Evolutionary conservation across 1,284 basidiomycete genomes (phyloP).

Genomic region (Cryptococcus sp.): DNA sequence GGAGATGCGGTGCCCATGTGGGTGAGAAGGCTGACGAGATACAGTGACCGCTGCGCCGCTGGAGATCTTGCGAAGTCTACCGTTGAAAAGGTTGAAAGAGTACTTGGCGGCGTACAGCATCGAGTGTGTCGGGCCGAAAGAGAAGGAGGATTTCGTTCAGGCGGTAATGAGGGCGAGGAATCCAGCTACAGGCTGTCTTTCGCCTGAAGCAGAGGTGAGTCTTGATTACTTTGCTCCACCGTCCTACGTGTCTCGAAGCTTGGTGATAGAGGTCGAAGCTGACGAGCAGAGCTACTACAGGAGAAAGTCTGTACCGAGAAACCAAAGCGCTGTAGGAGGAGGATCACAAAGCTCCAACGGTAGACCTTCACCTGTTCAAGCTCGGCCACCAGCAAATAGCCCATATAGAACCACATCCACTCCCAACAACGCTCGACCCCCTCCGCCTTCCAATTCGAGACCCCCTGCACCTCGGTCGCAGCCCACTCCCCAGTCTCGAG

Average conservation of each 20-base stretch:
- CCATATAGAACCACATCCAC: constrained; percentile 5
- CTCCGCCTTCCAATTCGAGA: constrained; percentile 5
- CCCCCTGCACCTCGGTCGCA: constrained; percentile 11
- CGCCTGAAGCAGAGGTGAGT: constrained; percentile 41
- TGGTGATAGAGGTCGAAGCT: no score
- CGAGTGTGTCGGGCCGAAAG: constrained; percentile 31
- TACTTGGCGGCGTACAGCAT: constrained; percentile 44
- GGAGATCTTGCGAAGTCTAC: constrained; percentile 32
- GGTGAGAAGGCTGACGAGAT: constrained; percentile 6
- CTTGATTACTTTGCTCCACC: not conserved
- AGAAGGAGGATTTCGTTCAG: constrained; percentile 45
- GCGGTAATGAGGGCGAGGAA: constrained; percentile 35
- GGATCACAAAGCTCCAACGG: constrained; percentile 1
- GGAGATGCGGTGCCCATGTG: not conserved
- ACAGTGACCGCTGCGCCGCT: constrained; percentile 42
- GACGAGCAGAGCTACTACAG: constrained; percentile 35
- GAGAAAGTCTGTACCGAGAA: constrained; percentile 32
- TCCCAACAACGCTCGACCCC: constrained; percentile 9
- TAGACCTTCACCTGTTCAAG: constrained; percentile 2
- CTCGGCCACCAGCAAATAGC: constrained; percentile 7
- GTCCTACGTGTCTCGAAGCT: not conserved
- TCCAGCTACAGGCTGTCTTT: constrained; percentile 36
- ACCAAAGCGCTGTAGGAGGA: not conserved
- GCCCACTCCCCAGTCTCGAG: not conserved
- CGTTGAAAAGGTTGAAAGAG: constrained; percentile 43